Conservation (phyloP, 2,329 filamentous ascomycete genomes). For the Colletotrichum camelliae region DNA sequence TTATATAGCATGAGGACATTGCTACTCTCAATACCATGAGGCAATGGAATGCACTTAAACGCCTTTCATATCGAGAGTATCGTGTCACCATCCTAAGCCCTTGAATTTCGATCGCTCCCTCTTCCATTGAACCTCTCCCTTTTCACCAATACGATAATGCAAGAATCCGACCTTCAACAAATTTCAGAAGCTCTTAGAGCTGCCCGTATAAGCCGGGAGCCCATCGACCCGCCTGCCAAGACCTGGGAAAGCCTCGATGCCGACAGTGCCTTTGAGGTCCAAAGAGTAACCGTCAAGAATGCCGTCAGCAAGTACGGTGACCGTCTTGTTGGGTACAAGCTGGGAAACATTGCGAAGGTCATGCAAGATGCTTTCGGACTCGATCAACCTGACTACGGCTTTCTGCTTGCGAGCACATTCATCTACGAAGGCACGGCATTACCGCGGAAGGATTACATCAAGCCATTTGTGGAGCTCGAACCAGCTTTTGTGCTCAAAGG, state of each 20-base stretch:
- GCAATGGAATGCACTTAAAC: not conserved
- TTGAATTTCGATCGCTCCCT: not conserved
- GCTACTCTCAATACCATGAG: not conserved
- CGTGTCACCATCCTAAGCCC: not conserved
- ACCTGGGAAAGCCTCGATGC: constrained; percentile 26
- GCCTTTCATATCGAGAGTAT: not conserved
- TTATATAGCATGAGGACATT: not conserved
- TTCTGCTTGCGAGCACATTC: constrained; percentile 29
- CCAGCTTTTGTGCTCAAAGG: constrained; percentile 30
- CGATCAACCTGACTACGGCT: constrained; percentile 32
- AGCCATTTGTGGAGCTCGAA: constrained; percentile 32
- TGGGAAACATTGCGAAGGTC: constrained; percentile 35
- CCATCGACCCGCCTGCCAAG: constrained; percentile 26
- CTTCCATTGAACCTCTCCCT: not conserved
- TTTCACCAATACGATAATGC: not conserved
- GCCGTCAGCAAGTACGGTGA: constrained; percentile 26
- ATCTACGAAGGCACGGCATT: constrained; percentile 28
- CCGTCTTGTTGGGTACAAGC: constrained; percentile 30
- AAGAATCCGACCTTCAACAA: not conserved
- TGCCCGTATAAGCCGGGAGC: constrained; percentile 23
- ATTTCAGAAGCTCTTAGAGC: constrained; percentile 22
- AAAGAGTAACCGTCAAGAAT: constrained; percentile 25
- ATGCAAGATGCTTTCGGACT: constrained; percentile 33
- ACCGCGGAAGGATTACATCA: constrained; percentile 25
- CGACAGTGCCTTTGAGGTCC: constrained; percentile 27